Percentiles rank a stretch among this genome's conserved stretches.
These are phyloP conservation scores for Mycena rosella DNA, from an alignment of 768 basidiomycete species.

Conservation along the genomic window DNA sequence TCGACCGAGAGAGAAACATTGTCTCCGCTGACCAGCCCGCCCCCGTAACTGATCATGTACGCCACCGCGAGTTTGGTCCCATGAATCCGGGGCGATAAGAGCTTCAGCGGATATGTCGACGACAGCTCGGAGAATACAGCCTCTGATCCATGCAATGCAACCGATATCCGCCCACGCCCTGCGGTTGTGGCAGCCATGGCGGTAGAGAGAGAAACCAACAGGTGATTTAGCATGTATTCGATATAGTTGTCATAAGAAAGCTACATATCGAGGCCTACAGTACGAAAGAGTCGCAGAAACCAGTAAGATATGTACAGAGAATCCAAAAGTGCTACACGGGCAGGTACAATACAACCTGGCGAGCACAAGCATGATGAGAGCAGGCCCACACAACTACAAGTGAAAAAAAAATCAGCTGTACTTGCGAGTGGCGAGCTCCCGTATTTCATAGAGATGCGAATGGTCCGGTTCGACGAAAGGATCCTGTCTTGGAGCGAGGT, in stretches of 20 bases:
- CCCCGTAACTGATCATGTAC: conserved; percentile 91
- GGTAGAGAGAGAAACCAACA: conserved; percentile 10
- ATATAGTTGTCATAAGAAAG: conserved; percentile 36
- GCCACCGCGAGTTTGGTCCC: conserved; percentile 69
- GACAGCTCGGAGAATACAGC: conserved; percentile 81
- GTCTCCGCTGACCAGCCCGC: conserved; percentile 93
- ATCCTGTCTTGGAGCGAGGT: conserved; percentile 51
- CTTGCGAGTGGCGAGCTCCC: conserved; percentile 87
- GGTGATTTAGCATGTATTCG: conserved; percentile 37
- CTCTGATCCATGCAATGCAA: conserved; percentile 64
- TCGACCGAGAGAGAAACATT: conserved; percentile 71
- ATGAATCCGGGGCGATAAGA: conserved; percentile 77
- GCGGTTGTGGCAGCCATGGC: conserved; percentile 48
- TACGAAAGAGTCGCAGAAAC: conserved; percentile 33
- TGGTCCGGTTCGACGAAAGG: conserved; percentile 65
- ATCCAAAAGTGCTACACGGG: conserved; percentile 32
- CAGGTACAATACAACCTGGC: conserved; percentile 4
- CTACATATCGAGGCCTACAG: conserved; percentile 51
- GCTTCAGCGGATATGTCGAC: conserved; percentile 89
- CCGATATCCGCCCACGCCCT: conserved; percentile 71
- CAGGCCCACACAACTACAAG: conserved; percentile 30
- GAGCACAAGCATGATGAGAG: conserved; percentile 11
- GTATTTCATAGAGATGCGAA: conserved; percentile 82
- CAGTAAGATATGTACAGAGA: conserved; percentile 32
- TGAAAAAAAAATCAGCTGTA: conserved; percentile 60